These are phyloP conservation scores for Elaphomyces granulatus DNA, from an alignment of 495 filamentous ascomycete species.

Conservation along the genomic window DNA sequence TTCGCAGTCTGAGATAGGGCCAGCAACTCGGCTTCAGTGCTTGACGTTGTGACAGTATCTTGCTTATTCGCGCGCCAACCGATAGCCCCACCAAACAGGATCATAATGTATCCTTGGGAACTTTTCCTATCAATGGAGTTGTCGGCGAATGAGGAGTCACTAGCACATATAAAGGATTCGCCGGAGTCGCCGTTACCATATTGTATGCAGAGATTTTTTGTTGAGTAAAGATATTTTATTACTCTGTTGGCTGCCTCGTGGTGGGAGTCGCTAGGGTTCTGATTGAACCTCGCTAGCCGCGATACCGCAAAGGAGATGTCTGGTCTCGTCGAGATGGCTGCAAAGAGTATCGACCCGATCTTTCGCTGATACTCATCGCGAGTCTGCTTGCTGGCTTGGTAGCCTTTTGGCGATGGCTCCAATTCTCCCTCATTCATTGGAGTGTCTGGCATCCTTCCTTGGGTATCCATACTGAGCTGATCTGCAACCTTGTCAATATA, in stretches of 20 bases:
- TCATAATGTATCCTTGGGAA: neutral
- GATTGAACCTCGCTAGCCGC: constrained; percentile 10
- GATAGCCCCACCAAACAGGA: neutral
- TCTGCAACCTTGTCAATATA: neutral
- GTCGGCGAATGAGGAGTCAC: neutral
- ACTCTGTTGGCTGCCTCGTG: constrained; percentile 4
- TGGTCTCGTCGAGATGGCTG: constrained; percentile 10
- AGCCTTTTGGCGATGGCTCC: neutral
- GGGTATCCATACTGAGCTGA: neutral
- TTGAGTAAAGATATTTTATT: neutral
- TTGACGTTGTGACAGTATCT: neutral
- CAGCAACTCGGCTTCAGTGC: neutral
- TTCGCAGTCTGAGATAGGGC: neutral
- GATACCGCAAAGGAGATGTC: constrained; percentile 9
- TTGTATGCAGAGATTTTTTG: neutral
- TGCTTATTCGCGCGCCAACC: neutral
- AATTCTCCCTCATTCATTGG: neutral
- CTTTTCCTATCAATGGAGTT: neutral
- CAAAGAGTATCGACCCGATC: constrained; percentile 15
- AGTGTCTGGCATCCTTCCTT: neutral
- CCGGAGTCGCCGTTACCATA: neutral
- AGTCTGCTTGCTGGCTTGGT: neutral
- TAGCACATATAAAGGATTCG: neutral
- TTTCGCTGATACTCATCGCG: constrained; percentile 12
- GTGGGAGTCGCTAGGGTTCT: constrained; percentile 11